A percentile compares a stretch with the other conserved stretches of the same genome.
Evolutionary conservation across 1,284 basidiomycete species (phyloP).

Genomic region (Exobasidium rhododendri): DNA sequence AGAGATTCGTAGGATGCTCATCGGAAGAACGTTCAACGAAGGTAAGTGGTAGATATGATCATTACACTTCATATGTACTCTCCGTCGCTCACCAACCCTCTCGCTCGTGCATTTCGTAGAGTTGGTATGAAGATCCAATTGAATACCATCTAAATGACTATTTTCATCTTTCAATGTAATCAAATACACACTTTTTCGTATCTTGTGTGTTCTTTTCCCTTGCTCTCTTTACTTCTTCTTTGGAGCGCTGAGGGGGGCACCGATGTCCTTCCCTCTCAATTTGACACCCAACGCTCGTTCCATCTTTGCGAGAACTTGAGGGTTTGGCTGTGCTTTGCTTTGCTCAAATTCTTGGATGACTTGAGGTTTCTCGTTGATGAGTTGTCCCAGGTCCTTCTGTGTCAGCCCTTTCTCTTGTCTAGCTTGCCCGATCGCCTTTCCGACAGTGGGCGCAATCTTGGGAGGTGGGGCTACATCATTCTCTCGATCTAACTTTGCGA

Average conservation of each 20-base stretch:
- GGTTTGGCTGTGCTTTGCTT: conserved; percentile 80
- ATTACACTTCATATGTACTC: background rate
- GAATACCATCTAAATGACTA: background rate
- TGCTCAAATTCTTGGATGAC: conserved; percentile 21
- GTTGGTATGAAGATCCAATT: background rate
- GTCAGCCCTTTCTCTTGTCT: conserved; percentile 74
- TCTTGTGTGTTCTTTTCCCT: no score
- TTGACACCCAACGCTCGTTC: conserved; percentile 85
- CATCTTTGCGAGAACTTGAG: conserved; percentile 85
- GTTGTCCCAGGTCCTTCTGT: conserved; percentile 91
- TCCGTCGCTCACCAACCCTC: background rate
- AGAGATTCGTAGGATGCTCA: conserved; percentile 46
- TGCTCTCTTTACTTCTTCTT: conserved; percentile 37
- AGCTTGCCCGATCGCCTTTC: conserved; percentile 79
- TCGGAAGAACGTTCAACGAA: conserved; percentile 38
- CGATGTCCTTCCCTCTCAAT: conserved; percentile 63
- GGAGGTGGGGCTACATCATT: conserved; percentile 93
- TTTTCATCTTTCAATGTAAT: background rate
- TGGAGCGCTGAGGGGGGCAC: conserved; percentile 36
- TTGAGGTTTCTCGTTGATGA: conserved; percentile 69
- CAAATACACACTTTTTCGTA: no score
- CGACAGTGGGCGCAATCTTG: conserved; percentile 75
- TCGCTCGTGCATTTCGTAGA: background rate
- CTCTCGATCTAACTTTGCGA: conserved; percentile 52
- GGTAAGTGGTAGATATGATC: conserved; percentile 8